phyloP scores from a whole-genome alignment of 1,139 yeast genomes.

The Saccharomyces uvarum region DNA sequence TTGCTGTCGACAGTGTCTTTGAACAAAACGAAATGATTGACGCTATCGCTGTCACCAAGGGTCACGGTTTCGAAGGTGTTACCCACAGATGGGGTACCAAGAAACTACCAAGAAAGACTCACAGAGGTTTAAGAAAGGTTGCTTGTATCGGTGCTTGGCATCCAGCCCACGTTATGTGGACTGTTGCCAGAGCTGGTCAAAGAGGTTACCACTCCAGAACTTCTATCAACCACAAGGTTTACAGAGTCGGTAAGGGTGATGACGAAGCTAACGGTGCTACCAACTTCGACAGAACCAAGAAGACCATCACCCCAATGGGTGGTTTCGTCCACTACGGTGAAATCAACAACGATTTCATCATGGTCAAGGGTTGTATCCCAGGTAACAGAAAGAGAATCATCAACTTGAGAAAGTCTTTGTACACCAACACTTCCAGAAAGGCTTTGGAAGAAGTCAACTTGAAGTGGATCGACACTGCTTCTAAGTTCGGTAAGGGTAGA shows the following conservation, averaged over 20 bases:
- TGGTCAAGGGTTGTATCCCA: conserved; percentile 98
- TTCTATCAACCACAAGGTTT: conserved; percentile 99
- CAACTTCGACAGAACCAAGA: conserved; percentile 97
- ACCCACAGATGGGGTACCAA: conserved; percentile 99
- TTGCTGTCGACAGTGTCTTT: conserved; percentile 87
- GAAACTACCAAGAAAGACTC: conserved; percentile 99
- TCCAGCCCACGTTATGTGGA: conserved; percentile 99
- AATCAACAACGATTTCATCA: conserved; percentile 93
- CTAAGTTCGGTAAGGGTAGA: conserved; percentile 99
- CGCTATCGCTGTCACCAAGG: conserved; percentile 98
- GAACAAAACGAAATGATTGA: conserved; percentile 99
- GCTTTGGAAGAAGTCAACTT: conserved; percentile 94
- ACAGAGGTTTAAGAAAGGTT: conserved; percentile 99
- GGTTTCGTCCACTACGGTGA: conserved; percentile 99
- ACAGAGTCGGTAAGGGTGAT: conserved; percentile 96
- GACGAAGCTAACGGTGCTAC: conserved; percentile 95
- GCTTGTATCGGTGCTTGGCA: conserved; percentile 99
- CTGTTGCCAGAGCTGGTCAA: conserved; percentile 99
- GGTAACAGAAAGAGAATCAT: conserved; percentile 99
- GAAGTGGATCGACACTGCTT: conserved; percentile 99
- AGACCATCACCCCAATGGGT: conserved; percentile 99
- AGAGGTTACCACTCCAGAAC: conserved; percentile 99
- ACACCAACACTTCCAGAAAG: conserved; percentile 96
- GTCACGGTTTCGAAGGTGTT: conserved; percentile 99
- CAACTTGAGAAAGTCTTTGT: conserved; percentile 96